Evolutionary conservation across 495 filamentous ascomycete genomes (phyloP), one percentile per base, ranked within the genome.

Genomic region (Tuber magnatum): DNA sequence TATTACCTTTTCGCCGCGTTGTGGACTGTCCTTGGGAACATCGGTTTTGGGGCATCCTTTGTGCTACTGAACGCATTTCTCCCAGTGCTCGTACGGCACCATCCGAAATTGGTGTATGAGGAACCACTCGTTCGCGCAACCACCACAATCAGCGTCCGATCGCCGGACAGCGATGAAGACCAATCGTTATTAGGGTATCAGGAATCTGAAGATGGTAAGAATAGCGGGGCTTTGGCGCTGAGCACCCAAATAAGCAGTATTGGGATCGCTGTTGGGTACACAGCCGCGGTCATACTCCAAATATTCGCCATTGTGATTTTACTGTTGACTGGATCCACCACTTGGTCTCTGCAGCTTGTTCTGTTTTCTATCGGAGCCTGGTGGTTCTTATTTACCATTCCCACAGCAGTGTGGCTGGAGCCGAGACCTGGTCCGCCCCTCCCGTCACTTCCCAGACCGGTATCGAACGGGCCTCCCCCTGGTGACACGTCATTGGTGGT

Each of bases 311-410:
- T 97, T 71, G 78, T 90, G 16, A 87, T 96, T 38, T 86, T 96
- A 10, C 83, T 92, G 24, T 78, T 84, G 41, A 91, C 91, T 77
- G 86, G 88, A n/a, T 92, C 91, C 73, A 91, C 91, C 16, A 92
- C 91, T 0, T 91, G 92, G 84, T 91, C 91, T 5, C 87, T 95
- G 71, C 90, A 94, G 48, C 85, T 97, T 43, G 93, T 94, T 5
- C 87, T 99, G 16, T 94, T 96, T 81, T 81, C 93, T 56, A 90
- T 97, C 71, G 95, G 95, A 22, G 83, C 90, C n/a, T 99, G 95
- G 95, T 98, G 95, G 95, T 90, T 95, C 72, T 72, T 89, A 48
- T 98, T 99, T 80, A 94, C 94, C 18, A 89, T 97, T 72, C 95
- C 95, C 5, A 92, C 94, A 12, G 91, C 91, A 38, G 83, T 97